Percentiles rank a stretch among this genome's conserved stretches.
phyloP scores from a whole-genome alignment of 306 rosid genomes.

The Sesbania bispinosa region DNA sequence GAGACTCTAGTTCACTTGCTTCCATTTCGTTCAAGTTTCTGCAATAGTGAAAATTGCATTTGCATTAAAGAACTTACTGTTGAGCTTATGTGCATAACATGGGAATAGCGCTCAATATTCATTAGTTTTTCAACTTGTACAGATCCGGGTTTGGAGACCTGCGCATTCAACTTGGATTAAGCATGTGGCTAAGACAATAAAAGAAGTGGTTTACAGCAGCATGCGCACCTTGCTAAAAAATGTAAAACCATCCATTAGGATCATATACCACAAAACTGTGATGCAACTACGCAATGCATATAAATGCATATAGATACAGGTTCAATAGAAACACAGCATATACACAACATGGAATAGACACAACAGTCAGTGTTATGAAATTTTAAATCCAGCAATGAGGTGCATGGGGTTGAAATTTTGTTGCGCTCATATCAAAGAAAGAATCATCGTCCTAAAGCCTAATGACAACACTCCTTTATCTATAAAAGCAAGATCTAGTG shows the following conservation, averaged over 20 bases:
- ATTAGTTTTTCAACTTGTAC: slow-evolving; percentile 83
- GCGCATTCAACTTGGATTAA: slow-evolving; percentile 25
- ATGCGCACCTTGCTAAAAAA: slow-evolving; percentile 1
- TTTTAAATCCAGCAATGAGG: background rate
- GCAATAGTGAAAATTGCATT: no score
- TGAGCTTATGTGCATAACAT: slow-evolving; percentile 98
- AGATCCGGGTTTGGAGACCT: slow-evolving; percentile 94
- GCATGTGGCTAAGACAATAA: slow-evolving; percentile 8
- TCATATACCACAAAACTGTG: background rate
- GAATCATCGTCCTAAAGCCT: background rate
- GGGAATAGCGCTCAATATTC: slow-evolving; percentile 95
- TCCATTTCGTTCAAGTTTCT: slow-evolving; percentile 2
- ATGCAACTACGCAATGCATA: background rate
- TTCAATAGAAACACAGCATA: no score
- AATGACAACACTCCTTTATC: background rate
- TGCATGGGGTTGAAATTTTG: background rate
- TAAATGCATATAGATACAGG: background rate
- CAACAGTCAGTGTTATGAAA: background rate
- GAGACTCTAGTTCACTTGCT: slow-evolving; percentile 1
- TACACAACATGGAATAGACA: background rate
- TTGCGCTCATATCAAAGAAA: background rate
- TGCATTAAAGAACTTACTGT: no score
- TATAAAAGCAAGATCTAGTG: no score
- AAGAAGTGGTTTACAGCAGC: background rate
- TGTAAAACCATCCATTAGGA: background rate